A percentile compares a stretch with the other conserved stretches of the same genome.
These are phyloP conservation scores for Chytriomyces sp. DNA, from an alignment of 192 early-diverging fungal species.

Conservation along the genomic window DNA sequence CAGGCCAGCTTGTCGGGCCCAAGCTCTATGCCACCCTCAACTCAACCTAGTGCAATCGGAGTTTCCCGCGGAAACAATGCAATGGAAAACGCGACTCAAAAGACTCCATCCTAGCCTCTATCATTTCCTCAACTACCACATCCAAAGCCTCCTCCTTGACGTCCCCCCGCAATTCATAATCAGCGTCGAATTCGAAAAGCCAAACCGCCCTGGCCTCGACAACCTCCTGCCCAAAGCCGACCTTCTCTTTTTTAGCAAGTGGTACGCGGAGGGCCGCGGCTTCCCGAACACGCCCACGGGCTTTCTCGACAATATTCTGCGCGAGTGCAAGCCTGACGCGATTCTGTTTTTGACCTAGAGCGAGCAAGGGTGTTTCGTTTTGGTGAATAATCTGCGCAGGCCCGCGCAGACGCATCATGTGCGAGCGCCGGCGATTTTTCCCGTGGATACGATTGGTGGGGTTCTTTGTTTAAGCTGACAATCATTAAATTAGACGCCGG, in stretches of 20 bases:
- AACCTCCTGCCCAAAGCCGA: constrained; percentile 57
- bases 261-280: constrained; percentile 62
- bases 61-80: too few relatives aligned
- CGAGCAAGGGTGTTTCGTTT: constrained; percentile 50
- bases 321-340: constrained; percentile 37
- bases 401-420: constrained; percentile 31
- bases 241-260: constrained; percentile 65
- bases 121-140: neutral
- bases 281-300: constrained; percentile 51
- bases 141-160: too few relatives aligned
- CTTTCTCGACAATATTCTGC: constrained; percentile 35
- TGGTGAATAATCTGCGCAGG: constrained; percentile 21
- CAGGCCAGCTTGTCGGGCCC: too few relatives aligned
- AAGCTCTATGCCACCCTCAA: too few relatives aligned
- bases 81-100: constrained; percentile 6
- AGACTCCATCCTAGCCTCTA: neutral
- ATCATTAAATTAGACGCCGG: too few relatives aligned
- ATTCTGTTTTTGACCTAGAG: constrained; percentile 69
- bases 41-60: too few relatives aligned
- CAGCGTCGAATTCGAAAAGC: constrained; percentile 73
- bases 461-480: too few relatives aligned
- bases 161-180: constrained; percentile 48
- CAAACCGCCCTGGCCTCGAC: constrained; percentile 61
- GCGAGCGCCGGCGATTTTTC: constrained; percentile 21
- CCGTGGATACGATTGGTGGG: constrained; percentile 41